Percentiles rank a stretch among this genome's conserved stretches.
These are phyloP conservation scores for Dendryphion nanum DNA, from an alignment of 2,329 filamentous ascomycete species.

Conservation along the genomic window DNA sequence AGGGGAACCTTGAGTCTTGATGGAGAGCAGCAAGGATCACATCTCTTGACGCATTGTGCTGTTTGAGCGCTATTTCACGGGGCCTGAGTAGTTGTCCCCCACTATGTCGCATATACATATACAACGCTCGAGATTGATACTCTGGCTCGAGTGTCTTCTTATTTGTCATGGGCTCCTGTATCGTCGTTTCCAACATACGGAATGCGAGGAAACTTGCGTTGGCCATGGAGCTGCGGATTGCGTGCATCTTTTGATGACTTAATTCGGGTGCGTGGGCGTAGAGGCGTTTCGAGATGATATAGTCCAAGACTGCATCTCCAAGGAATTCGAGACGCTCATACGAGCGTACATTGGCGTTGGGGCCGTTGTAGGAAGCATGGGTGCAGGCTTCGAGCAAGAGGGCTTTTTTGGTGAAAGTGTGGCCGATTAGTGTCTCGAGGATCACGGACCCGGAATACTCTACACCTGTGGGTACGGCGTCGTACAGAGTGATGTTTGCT, in stretches of 20 bases:
- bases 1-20: slow-evolving; percentile 64
- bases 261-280: slow-evolving; percentile 52
- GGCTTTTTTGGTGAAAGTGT: slow-evolving; percentile 64
- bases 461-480: slow-evolving; percentile 14
- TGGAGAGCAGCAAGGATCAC: slow-evolving; percentile 53
- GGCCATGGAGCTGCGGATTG: slow-evolving; percentile 71
- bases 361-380: slow-evolving; percentile 61
- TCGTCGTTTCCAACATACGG: slow-evolving; percentile 60
- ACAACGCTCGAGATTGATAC: slow-evolving; percentile 50
- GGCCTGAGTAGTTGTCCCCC: slow-evolving; percentile 48
- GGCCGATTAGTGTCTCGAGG: slow-evolving; percentile 67
- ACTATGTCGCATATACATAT: slow-evolving; percentile 67
- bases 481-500: slow-evolving; percentile 25
- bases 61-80: slow-evolving; percentile 45
- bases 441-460: slow-evolving; percentile 21
- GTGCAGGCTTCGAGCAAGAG: slow-evolving; percentile 79
- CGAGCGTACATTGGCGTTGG: slow-evolving; percentile 43
- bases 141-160: slow-evolving; percentile 32
- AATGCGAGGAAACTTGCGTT: slow-evolving; percentile 82
- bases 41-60: slow-evolving; percentile 51
- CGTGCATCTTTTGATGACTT: slow-evolving; percentile 66
- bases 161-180: slow-evolving; percentile 34
- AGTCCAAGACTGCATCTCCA: slow-evolving; percentile 82
- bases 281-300: slow-evolving; percentile 66
- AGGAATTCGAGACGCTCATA: slow-evolving; percentile 84